Evolutionary conservation across 1,139 yeast genomes (phyloP).

Genomic region (Zygosaccharomyces pseudobailii): DNA sequence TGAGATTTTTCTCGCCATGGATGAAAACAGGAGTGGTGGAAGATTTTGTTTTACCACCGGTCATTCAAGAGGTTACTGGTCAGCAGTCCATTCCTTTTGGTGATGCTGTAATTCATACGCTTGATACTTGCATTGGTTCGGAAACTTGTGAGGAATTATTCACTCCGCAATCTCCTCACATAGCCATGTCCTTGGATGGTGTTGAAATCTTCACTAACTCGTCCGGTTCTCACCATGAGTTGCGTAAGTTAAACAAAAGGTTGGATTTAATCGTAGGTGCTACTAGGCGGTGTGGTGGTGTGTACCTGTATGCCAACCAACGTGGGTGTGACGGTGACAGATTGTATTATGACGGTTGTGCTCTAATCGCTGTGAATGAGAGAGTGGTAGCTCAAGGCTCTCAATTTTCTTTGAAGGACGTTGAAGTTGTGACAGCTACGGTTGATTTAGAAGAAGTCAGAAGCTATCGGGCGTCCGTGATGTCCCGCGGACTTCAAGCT

Average conservation of each 20-base stretch:
- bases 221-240: constrained; percentile 93
- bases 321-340: constrained; percentile 98
- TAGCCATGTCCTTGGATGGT: constrained; percentile 87
- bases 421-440: constrained; percentile 90
- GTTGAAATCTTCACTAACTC: constrained; percentile 94
- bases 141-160: constrained; percentile 97
- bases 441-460: constrained; percentile 90
- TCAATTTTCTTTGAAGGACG: constrained; percentile 84
- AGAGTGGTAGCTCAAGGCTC: constrained; percentile 86
- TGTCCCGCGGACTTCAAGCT: constrained; percentile 79
- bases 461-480: constrained; percentile 62
- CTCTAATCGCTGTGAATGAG: constrained; percentile 89
- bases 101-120: constrained; percentile 78
- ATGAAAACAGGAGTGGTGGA: constrained; percentile 70
- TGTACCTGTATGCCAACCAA: constrained; percentile 89
- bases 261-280: constrained; percentile 85
- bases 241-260: constrained; percentile 81
- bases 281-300: constrained; percentile 93
- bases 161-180: constrained; percentile 95
- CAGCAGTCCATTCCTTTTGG: constrained; percentile 75
- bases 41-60: constrained; percentile 62
- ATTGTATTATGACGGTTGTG: constrained; percentile 94
- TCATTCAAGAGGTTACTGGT: constrained; percentile 56
- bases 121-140: constrained; percentile 85
- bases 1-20: constrained; percentile 98